Evolutionary conservation across 352 stramenopile genomes (phyloP).

Genomic region (Blastocystis sp.): DNA sequence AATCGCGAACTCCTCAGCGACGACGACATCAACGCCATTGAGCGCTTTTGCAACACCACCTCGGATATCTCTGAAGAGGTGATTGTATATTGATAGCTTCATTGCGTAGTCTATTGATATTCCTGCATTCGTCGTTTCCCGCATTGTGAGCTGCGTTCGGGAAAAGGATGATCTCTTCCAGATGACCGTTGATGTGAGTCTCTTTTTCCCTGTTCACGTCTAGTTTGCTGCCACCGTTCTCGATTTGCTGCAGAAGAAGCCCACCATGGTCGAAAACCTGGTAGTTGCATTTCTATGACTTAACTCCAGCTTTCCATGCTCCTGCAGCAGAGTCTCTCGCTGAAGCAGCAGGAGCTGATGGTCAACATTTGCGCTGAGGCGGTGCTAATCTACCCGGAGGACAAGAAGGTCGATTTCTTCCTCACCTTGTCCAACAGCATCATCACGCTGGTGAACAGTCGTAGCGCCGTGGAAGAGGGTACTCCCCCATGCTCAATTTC

Average conservation of each 20-base stretch:
- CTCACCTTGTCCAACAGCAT: not conserved
- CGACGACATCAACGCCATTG: not conserved
- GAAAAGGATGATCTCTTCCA: not conserved
- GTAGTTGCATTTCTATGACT: not conserved
- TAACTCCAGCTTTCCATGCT: not conserved
- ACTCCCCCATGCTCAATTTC: not conserved
- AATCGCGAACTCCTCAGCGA: not conserved
- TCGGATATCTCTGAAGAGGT: not conserved
- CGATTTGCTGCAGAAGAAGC: not conserved
- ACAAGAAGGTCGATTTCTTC: not conserved
- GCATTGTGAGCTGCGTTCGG: not conserved
- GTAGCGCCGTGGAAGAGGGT: constrained; percentile 51
- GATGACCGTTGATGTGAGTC: not conserved
- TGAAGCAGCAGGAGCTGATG: constrained; percentile 40
- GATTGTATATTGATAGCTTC: not conserved
- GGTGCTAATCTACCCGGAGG: not conserved
- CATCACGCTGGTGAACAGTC: constrained; percentile 12
- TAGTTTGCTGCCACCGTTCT: not conserved
- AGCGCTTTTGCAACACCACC: not conserved
- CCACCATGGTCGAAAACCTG: not conserved
- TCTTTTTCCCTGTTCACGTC: not conserved
- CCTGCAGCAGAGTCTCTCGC: not conserved
- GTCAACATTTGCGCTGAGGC: constrained; percentile 20
- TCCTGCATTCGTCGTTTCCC: not conserved
- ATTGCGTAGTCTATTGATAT: not conserved